phyloP scores from a whole-genome alignment of 2,329 filamentous ascomycete species.

The Acrodontium crateriforme region DNA sequence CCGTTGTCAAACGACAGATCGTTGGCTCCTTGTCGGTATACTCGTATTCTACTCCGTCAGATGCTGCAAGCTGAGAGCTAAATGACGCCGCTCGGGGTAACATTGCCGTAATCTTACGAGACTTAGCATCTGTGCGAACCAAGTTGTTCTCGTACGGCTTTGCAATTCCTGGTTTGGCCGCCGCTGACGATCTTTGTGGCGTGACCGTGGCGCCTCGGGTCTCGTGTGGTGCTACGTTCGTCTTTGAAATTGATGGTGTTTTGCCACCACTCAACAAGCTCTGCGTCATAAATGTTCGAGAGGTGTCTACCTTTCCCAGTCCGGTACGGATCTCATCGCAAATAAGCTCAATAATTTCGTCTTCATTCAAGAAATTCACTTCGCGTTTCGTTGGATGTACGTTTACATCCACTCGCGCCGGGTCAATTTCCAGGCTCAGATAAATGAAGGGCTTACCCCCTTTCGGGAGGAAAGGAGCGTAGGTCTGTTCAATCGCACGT shows the following conservation, averaged over 20 bases:
- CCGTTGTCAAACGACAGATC: constrained; percentile 61
- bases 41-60: constrained; percentile 55
- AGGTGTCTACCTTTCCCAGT: constrained; percentile 79
- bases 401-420: constrained; percentile 86
- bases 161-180: constrained; percentile 19
- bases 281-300: constrained; percentile 87
- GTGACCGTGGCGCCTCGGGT: constrained; percentile 18
- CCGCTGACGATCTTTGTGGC: constrained; percentile 21
- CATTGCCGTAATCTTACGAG: constrained; percentile 96
- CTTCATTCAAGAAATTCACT: constrained; percentile 94
- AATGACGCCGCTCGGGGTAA: constrained; percentile 37
- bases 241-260: constrained; percentile 32
- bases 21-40: constrained; percentile 54
- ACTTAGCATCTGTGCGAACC: constrained; percentile 73
- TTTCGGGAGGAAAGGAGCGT: constrained; percentile 77
- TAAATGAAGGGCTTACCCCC: constrained; percentile 91
- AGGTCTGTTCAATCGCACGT: constrained; percentile 82
- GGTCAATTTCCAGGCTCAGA: constrained; percentile 82
- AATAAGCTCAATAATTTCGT: constrained; percentile 81
- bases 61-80: constrained; percentile 14
- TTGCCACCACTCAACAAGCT: constrained; percentile 60
- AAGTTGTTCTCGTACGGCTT: constrained; percentile 73
- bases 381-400: constrained; percentile 94
- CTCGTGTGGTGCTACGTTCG: constrained; percentile 19
- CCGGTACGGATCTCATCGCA: constrained; percentile 66